Evolutionary conservation across 2,329 filamentous ascomycete genomes (phyloP), one percentile per base, ranked within the genome.

Genomic region (Talaromyces sp.): DNA sequence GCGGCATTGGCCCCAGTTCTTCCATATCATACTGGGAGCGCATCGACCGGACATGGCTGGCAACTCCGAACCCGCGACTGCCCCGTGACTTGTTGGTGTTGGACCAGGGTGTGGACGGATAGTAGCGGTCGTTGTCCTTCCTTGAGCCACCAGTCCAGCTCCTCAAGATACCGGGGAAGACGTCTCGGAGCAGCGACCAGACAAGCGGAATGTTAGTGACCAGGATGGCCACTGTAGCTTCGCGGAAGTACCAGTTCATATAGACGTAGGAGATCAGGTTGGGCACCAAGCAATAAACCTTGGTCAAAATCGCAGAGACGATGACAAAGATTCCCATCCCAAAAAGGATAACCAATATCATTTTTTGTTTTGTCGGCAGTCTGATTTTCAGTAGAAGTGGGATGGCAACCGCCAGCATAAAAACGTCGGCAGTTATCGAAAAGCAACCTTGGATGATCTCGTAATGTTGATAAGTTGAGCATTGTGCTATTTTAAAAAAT

Each of bases 171-270:
- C 68, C 68, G 2, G 75, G 76, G 72, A 83, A 83, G 22, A 82
- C 66, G 57, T 81, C 78, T 17, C 80, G 74, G 8, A 83, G 68
- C 2, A 83, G 73, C 1, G 80, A 81, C 81, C 81, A 84, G 13
- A 81, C 76, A 49, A 80, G 78, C 0, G 81, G 81, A 1, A 83
- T 69, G 61, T 83, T 83, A 62, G 81, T 81, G 19, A 84, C 81
- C 1, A 82, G 71, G 33, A 80, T 70, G 30, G 75, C 76, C 17
- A 77, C 76, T 1, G 75, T 75, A 7, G 75, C 76, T 71, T 80
- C 78, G 13, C 77, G 75, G 69, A 78, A 77, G 64, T 80, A 80
- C 79, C 79, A 81, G 66, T 77, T 78, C 75, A 81, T 75, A 68
- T 79, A 76, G 60, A 75, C 69, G 62, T 77, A 77, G 44, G 74